Evolutionary conservation across 2,329 filamentous ascomycete species (phyloP), one percentile per base, ranked within the genome.

Genomic region (Botrytis medusae): DNA sequence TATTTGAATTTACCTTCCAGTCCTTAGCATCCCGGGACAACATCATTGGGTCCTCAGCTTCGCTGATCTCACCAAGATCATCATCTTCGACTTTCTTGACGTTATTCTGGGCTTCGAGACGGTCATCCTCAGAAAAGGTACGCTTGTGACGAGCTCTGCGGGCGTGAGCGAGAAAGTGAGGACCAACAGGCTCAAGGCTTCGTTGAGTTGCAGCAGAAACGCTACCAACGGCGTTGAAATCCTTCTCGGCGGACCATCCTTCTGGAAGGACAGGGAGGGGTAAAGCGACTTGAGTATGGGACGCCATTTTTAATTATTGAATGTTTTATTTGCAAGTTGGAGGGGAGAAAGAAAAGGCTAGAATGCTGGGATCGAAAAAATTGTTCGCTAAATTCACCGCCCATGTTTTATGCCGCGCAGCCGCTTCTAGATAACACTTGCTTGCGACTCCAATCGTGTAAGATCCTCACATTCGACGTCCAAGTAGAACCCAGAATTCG

Each of bases 91-190:
- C 90, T 84, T 97, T 98, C 90, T 97, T 97, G 81, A 95, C 94
- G 78, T 92, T 94, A 84, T 97, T 91, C 84, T 97, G 93, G 67
- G 96, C 96, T 86, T 98, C 94, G 82, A 99, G 97, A 78, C 95
- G 93, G 83, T 99, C 96, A 84, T 99, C 96, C 85, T 99, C 95
- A 81, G 93, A 97, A 85, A 99, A 99, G 69, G 96, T 99, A 81
- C 96, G 94, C 87, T 97, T 94, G 85, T 98, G 95, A 77, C 95
- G 92, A 84, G 94, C 93, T 84, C 96, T 93, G 82, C 96, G 95
- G 80, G 96, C 96, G 84, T 98, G 95, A 78, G 96, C 96, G 77
- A 99, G 91, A 87, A 98, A 99, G 87, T 98, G 94, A 84, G 96
- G 95, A 79, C 96, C 96, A 78, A 98, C 93, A 72, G 96, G 95